These are phyloP conservation scores for Pulveroboletus sp. DNA, from an alignment of 768 basidiomycete genomes.

Conservation along the genomic window DNA sequence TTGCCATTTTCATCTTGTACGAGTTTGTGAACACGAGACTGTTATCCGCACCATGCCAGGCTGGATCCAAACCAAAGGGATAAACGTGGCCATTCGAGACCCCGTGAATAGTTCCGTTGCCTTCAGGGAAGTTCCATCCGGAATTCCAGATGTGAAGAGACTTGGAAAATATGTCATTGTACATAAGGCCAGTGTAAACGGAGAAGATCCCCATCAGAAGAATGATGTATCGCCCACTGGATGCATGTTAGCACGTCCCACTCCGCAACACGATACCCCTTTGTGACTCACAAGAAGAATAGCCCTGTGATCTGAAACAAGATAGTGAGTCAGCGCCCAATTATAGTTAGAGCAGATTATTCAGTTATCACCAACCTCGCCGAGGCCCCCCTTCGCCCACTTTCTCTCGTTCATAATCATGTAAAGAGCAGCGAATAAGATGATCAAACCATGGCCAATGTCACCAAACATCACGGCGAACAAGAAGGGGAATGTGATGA, in stretches of 20 bases:
- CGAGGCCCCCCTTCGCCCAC: conserved; percentile 67
- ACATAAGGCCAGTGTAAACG: conserved; percentile 93
- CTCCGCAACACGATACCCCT: background rate
- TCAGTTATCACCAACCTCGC: conserved; percentile 51
- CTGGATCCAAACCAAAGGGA: conserved; percentile 91
- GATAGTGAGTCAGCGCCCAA: conserved; percentile 7
- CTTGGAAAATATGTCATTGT: conserved; percentile 99
- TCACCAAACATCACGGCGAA: conserved; percentile 99
- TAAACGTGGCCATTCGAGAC: conserved; percentile 68
- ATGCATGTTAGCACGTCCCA: conserved; percentile 21
- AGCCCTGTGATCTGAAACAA: conserved; percentile 65
- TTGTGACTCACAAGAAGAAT: conserved; percentile 82
- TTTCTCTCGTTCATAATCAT: conserved; percentile 89
- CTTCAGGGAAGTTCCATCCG: conserved; percentile 74
- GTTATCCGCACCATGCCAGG: conserved; percentile 93
- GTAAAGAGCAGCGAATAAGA: conserved; percentile 66
- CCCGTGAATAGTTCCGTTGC: conserved; percentile 43
- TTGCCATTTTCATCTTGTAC: conserved; percentile 99
- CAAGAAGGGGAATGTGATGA: conserved; percentile 94
- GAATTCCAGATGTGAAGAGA: conserved; percentile 83
- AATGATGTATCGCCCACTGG: conserved; percentile 96
- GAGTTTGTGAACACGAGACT: conserved; percentile 92
- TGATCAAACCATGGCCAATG: conserved; percentile 91
- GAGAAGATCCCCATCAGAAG: conserved; percentile 97
- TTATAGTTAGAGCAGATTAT: too few species aligned